A percentile compares a stretch with the other conserved stretches of the same genome.
Conservation (phyloP, 225 moss, liverwort and hornwort genomes). For the Pleurozium schreberi region DNA sequence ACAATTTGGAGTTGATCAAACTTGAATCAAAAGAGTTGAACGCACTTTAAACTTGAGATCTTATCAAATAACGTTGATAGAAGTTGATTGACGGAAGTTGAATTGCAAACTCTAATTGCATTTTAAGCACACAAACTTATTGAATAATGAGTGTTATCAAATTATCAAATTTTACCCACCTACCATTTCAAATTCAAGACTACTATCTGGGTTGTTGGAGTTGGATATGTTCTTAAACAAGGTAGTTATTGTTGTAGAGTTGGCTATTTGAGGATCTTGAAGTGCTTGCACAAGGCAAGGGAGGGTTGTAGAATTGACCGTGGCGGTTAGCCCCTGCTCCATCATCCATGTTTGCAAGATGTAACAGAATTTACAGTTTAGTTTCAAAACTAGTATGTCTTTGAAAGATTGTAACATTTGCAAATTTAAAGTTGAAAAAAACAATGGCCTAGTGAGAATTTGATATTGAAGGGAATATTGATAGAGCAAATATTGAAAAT, state of each 20-base stretch:
- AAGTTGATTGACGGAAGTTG: too few relatives aligned
- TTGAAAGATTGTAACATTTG: not conserved
- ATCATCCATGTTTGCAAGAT: fast-evolving
- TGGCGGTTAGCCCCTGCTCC: fast-evolving
- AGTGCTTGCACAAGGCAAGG: fast-evolving
- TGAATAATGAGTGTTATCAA: too few relatives aligned
- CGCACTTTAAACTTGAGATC: too few relatives aligned
- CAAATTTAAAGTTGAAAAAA: not conserved
- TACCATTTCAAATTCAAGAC: not conserved
- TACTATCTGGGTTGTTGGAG: fast-evolving
- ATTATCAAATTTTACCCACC: not conserved
- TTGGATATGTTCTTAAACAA: not conserved
- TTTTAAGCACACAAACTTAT: too few relatives aligned
- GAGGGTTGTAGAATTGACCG: not conserved
- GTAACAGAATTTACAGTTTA: not conserved
- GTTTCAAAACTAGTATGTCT: not conserved
- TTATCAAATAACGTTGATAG: too few relatives aligned
- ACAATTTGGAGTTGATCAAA: too few relatives aligned
- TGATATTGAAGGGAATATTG: too few relatives aligned
- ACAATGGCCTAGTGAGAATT: fast-evolving
- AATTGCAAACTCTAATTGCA: too few relatives aligned
- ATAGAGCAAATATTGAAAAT: too few relatives aligned
- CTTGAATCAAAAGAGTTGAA: too few relatives aligned
- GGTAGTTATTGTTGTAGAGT: fast-evolving
- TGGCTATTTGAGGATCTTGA: not conserved